Evolutionary conservation across 306 rosid genomes (phyloP).

Genomic region (Prosopis cineraria): DNA sequence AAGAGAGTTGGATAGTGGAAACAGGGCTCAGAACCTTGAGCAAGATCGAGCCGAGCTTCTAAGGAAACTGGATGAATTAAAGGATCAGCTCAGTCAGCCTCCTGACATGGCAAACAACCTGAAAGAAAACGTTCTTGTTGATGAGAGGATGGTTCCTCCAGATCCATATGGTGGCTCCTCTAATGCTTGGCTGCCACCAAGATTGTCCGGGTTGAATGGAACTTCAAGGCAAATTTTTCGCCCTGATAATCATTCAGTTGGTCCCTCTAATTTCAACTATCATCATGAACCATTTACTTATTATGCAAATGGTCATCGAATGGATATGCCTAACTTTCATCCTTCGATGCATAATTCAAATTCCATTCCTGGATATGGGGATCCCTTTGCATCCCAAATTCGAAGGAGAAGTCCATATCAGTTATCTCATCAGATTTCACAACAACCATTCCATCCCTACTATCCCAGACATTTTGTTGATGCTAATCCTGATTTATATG

Average conservation of each 20-base stretch:
- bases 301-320: constrained; percentile 59
- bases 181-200: constrained; percentile 58
- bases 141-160: constrained; percentile 63
- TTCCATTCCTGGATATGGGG: constrained; percentile 56
- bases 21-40: constrained; percentile 67
- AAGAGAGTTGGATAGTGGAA: constrained; percentile 47
- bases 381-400: constrained; percentile 70
- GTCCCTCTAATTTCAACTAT: constrained; percentile 56
- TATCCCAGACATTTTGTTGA: constrained; percentile 66
- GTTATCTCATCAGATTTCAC: constrained; percentile 55
- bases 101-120: constrained; percentile 46
- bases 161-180: constrained; percentile 56
- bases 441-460: constrained; percentile 64
- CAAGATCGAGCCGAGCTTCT: constrained; percentile 89
- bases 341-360: constrained; percentile 65
- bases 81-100: constrained; percentile 54
- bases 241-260: constrained; percentile 55
- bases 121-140: constrained; percentile 56
- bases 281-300: constrained; percentile 60
- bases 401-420: constrained; percentile 57
- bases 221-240: constrained; percentile 52
- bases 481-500: constrained; percentile 55
- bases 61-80: constrained; percentile 87
- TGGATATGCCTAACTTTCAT: constrained; percentile 53
- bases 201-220: constrained; percentile 61